Conservation (phyloP, 805 yeast genomes). For the Schwanniomyces sp. region DNA sequence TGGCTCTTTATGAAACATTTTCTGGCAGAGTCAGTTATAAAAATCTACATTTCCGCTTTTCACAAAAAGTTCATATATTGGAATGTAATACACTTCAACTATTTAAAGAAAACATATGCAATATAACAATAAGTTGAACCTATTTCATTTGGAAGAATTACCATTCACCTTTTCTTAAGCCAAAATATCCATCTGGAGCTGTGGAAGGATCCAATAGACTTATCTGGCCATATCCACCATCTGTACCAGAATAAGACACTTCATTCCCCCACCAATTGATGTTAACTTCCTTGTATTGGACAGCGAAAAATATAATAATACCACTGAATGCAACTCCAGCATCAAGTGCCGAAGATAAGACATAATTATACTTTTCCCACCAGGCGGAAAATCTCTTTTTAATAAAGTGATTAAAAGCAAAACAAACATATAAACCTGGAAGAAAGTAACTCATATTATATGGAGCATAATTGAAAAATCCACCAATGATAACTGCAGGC, state of each 20-base stretch:
- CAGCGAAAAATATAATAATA: slow-evolving; percentile 54
- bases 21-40: no score
- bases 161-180: slow-evolving; percentile 23
- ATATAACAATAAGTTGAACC: no score
- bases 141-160: neutral
- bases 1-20: no score
- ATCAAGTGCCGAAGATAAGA: slow-evolving; percentile 50
- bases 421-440: slow-evolving; percentile 53
- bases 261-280: slow-evolving; percentile 65
- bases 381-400: slow-evolving; percentile 44
- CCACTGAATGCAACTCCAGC: slow-evolving; percentile 60
- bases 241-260: slow-evolving; percentile 24
- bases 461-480: slow-evolving; percentile 44
- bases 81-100: no score
- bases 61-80: no score
- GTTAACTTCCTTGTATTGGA: slow-evolving; percentile 41
- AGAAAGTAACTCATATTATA: slow-evolving; percentile 48
- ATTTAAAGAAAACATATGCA: no score
- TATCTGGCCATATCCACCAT: slow-evolving; percentile 20
- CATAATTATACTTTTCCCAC: slow-evolving; percentile 71
- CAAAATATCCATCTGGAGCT: slow-evolving; percentile 34
- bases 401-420: slow-evolving; percentile 50
- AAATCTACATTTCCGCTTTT: no score
- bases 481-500: slow-evolving; percentile 49
- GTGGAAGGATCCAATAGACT: slow-evolving; percentile 14